Percentiles rank a stretch among this genome's conserved stretches.
phyloP scores from a whole-genome alignment of 176 grass and related monocot species.

The Avena atlantica region DNA sequence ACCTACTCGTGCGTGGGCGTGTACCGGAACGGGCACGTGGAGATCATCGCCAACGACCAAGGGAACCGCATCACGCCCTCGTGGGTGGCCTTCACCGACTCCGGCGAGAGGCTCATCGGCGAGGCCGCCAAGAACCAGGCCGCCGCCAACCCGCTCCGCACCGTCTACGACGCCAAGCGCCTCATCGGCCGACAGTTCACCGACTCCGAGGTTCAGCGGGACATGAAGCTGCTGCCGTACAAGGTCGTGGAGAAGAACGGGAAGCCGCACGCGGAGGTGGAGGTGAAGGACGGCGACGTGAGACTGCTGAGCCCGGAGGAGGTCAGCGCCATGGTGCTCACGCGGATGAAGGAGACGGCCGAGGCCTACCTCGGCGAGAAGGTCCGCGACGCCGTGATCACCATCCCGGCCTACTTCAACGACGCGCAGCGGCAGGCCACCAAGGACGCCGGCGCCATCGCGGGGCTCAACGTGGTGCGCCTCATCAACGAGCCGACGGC shows the following conservation, averaged over 20 bases:
- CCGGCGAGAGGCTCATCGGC: conserved; percentile 62
- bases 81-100: conserved; percentile 76
- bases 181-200: conserved; percentile 63
- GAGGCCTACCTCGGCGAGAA: conserved; percentile 77
- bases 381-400: conserved; percentile 72
- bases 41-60: conserved; percentile 95
- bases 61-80: conserved; percentile 84
- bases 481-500: conserved; percentile 75
- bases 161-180: conserved; percentile 52
- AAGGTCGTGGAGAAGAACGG: conserved; percentile 68
- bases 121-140: conserved; percentile 87
- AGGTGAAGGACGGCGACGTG: conserved; percentile 57
- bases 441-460: conserved; percentile 74
- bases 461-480: conserved; percentile 65
- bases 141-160: conserved; percentile 58
- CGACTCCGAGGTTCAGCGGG: conserved; percentile 66
- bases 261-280: conserved; percentile 68
- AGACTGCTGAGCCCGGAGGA: conserved; percentile 75
- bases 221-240: conserved; percentile 78
- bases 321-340: conserved; percentile 77
- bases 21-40: conserved; percentile 70
- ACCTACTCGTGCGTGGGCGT: conserved; percentile 90
- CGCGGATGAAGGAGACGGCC: conserved; percentile 80
- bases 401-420: conserved; percentile 87
- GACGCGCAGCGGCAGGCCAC: conserved; percentile 77